Conservation (phyloP, 2,329 filamentous ascomycete genomes). For the Xylariaceae sp. region DNA sequence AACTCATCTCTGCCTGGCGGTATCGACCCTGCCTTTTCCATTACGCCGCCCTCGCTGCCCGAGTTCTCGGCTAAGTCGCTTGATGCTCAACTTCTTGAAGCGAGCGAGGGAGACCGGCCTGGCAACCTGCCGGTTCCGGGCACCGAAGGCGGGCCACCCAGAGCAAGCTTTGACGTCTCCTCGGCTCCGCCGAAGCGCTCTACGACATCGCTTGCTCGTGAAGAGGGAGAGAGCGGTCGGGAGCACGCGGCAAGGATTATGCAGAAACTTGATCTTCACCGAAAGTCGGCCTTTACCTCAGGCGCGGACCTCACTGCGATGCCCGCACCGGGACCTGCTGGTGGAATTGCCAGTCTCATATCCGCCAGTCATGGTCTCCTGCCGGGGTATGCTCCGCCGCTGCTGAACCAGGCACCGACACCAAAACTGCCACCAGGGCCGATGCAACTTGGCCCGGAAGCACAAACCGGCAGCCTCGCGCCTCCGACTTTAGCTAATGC, state of each 20-base stretch:
- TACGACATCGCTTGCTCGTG: slow-evolving; percentile 48
- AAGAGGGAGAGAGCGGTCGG: slow-evolving; percentile 66
- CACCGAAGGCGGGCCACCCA: slow-evolving; percentile 45
- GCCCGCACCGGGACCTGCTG: slow-evolving; percentile 33
- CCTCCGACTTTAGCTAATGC: slow-evolving; percentile 77
- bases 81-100: slow-evolving; percentile 51
- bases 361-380: slow-evolving; percentile 76
- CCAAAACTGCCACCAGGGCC: slow-evolving; percentile 26
- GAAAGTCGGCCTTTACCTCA: slow-evolving; percentile 60
- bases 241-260: slow-evolving; percentile 86
- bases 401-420: slow-evolving; percentile 19
- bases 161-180: slow-evolving; percentile 66
- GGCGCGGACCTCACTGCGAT: slow-evolving; percentile 31
- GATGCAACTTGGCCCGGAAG: slow-evolving; percentile 34
- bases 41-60: slow-evolving; percentile 77
- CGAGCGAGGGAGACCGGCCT: slow-evolving; percentile 45
- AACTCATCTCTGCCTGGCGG: slow-evolving; percentile 39
- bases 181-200: slow-evolving; percentile 41
- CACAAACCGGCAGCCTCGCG: slow-evolving; percentile 58
- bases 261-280: slow-evolving; percentile 83
- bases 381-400: slow-evolving; percentile 44
- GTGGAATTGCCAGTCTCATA: slow-evolving; percentile 77
- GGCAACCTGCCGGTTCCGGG: slow-evolving; percentile 59
- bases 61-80: slow-evolving; percentile 80
- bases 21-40: slow-evolving; percentile 76